Evolutionary conservation across 2,329 filamentous ascomycete genomes (phyloP).

Genomic region (Cladophialophora bantiana): DNA sequence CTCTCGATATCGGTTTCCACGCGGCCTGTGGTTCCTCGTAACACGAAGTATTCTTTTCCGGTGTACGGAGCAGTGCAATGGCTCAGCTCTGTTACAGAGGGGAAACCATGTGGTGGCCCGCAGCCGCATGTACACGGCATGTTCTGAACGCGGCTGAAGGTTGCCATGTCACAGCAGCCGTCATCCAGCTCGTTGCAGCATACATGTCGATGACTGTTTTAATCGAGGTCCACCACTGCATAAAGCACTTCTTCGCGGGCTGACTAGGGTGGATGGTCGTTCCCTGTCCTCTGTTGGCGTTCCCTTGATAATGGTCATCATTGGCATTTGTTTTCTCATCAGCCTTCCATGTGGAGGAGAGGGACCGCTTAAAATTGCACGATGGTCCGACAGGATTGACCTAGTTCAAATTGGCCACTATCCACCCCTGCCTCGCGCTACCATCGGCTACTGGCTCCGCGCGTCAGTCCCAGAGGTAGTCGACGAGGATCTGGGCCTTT

Average conservation of each 20-base stretch:
- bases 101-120: conserved; percentile 30
- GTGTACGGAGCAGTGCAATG: conserved; percentile 35
- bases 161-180: not conserved
- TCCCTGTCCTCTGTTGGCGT: not conserved
- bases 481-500: not conserved
- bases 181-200: not conserved
- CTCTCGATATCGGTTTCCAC: conserved; percentile 38
- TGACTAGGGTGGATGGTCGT: not conserved
- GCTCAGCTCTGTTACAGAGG: conserved; percentile 28
- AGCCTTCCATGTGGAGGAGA: conserved; percentile 4
- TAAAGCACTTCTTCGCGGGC: not conserved
- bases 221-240: not conserved
- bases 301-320: not conserved
- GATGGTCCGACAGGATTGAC: not conserved
- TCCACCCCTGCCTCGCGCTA: conserved; percentile 3
- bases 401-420: conserved; percentile 15
- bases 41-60: conserved; percentile 31
- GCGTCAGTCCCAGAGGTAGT: not conserved
- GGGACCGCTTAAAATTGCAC: conserved; percentile 15
- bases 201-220: not conserved
- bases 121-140: conserved; percentile 6
- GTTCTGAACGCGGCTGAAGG: conserved; percentile 10
- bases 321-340: not conserved
- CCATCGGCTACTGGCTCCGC: conserved; percentile 12
- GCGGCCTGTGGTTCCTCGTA: conserved; percentile 29